Base-by-base conservation (phyloP, 2,329 filamentous ascomycete genomes). In the Ceratocystis lukuohia region DNA sequence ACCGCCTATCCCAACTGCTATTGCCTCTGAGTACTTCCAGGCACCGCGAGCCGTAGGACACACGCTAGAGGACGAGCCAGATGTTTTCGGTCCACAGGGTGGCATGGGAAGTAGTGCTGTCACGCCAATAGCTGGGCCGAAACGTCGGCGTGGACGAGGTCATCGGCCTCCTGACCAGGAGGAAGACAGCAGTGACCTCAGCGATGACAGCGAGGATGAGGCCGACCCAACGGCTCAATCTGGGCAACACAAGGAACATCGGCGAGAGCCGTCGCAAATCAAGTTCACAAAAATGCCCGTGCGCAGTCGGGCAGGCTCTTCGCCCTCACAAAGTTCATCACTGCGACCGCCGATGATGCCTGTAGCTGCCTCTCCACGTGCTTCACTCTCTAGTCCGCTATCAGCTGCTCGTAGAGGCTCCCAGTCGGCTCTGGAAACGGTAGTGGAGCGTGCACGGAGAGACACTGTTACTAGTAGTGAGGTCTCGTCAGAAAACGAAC, bases 281-380 rank as follows among this genome's bases (percentile, higher is more conserved):
- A 92, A 93, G 73, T 99, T 99, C 75, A 86, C 88, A 62, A 97
- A 97, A 76, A 93, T 96, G 89, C 93, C 94, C 0, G 82, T 96
- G 56, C 84, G 92, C 37, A 86, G 85, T 70, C 86, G 93, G 66
- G 89, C 92, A 30, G 93, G 90, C 10, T 96, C 92, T 0, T 96
- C 93, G 61, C 93, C 93, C 2, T 86, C 89, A 46, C 86, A 90
- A 70, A 84, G 82, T 15, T 86, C 85, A 17, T 84, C 82, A 68
- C 75, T 84, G 30, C 80, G 80, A 57, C 85, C 87, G 68, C 79
- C 81, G 2, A 10, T 17, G 50, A 77, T 77, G 2, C 76, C 75
- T n/a, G 72, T 72, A 8, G 74, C 77, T 62, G 75, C 79, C 2
- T 81, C 81, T 1, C 80, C 80, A 5, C 76, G 80, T 3, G 65